Percentiles rank a stretch among this genome's conserved stretches.
These are phyloP conservation scores for Candida anglica DNA, from an alignment of 805 yeast species.

Conservation along the genomic window DNA sequence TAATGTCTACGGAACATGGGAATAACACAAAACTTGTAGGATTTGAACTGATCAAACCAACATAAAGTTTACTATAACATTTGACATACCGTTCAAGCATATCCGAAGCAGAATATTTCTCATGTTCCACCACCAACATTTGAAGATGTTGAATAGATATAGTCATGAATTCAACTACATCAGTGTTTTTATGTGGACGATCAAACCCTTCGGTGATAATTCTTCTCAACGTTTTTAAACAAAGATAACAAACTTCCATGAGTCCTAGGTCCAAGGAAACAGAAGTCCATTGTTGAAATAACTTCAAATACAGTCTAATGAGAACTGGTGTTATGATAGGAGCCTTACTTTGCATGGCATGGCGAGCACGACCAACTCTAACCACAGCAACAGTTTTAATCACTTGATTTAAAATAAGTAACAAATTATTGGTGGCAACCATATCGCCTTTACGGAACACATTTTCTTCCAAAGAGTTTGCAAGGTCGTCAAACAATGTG, in stretches of 20 bases:
- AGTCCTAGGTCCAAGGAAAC: slow-evolving; percentile 42
- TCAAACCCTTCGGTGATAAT: slow-evolving; percentile 74
- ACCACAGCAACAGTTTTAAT: slow-evolving; percentile 72
- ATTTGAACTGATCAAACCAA: slow-evolving; percentile 51
- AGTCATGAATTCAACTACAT: slow-evolving; percentile 58
- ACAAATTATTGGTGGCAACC: slow-evolving; percentile 55
- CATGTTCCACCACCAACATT: slow-evolving; percentile 50
- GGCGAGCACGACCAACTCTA: slow-evolving; percentile 77
- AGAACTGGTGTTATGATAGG: slow-evolving; percentile 60
- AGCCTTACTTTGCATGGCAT: slow-evolving; percentile 70
- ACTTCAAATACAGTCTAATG: slow-evolving; percentile 53
- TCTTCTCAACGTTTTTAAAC: slow-evolving; percentile 72
- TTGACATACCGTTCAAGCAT: slow-evolving; percentile 66
- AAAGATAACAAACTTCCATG: slow-evolving; percentile 73
- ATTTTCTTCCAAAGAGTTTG: slow-evolving; percentile 40
- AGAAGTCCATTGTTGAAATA: slow-evolving; percentile 62
- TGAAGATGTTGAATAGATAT: slow-evolving; percentile 57
- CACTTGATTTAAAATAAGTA: slow-evolving; percentile 70
- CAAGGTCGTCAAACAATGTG: slow-evolving; percentile 62
- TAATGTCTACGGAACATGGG: slow-evolving; percentile 57
- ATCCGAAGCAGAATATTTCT: slow-evolving; percentile 37
- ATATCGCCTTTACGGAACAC: slow-evolving; percentile 40
- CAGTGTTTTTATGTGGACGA: slow-evolving; percentile 56
- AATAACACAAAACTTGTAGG: slow-evolving; percentile 71
- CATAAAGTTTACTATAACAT: slow-evolving; percentile 73